These are phyloP conservation scores for Dryas integrifolia DNA, from an alignment of 331 rosid species.

Conservation along the genomic window DNA sequence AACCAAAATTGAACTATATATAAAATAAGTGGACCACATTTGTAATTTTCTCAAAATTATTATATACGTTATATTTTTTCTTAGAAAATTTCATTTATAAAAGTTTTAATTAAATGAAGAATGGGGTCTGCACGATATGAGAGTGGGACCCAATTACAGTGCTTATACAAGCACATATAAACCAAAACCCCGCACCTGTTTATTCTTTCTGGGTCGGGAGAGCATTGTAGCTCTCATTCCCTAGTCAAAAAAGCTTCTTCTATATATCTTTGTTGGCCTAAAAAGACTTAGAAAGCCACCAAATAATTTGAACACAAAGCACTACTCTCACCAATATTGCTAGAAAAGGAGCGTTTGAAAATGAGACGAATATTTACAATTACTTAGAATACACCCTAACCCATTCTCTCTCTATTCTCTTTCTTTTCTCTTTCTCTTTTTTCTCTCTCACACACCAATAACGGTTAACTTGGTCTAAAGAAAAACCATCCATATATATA, in stretches of 20 bases:
- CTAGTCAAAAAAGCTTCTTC: constrained; percentile 81
- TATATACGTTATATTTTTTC: background rate
- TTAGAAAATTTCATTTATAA: background rate
- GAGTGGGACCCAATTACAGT: constrained; percentile 28
- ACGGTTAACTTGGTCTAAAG: constrained; percentile 39
- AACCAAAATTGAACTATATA: too few relatives aligned
- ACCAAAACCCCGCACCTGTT: constrained; percentile 49
- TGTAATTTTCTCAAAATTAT: background rate
- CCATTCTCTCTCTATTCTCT: constrained; percentile 20
- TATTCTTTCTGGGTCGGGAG: constrained; percentile 29
- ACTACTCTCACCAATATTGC: constrained; percentile 39
- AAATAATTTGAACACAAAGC: constrained; percentile 81
- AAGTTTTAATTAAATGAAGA: background rate
- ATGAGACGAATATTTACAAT: constrained; percentile 57
- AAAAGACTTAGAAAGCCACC: constrained; percentile 88
- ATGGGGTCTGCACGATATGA: background rate
- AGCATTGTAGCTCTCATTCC: constrained; percentile 27
- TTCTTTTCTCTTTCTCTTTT: constrained; percentile 12
- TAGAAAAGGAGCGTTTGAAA: constrained; percentile 84
- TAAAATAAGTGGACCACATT: too few relatives aligned
- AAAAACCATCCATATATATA: constrained; percentile 34
- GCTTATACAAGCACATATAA: constrained; percentile 25
- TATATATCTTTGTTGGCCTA: constrained; percentile 81
- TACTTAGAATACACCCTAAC: constrained; percentile 57
- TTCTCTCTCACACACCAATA: constrained; percentile 37